Evolutionary conservation across 2,329 filamentous ascomycete genomes (phyloP).

Genomic region (Claviceps arundinis): DNA sequence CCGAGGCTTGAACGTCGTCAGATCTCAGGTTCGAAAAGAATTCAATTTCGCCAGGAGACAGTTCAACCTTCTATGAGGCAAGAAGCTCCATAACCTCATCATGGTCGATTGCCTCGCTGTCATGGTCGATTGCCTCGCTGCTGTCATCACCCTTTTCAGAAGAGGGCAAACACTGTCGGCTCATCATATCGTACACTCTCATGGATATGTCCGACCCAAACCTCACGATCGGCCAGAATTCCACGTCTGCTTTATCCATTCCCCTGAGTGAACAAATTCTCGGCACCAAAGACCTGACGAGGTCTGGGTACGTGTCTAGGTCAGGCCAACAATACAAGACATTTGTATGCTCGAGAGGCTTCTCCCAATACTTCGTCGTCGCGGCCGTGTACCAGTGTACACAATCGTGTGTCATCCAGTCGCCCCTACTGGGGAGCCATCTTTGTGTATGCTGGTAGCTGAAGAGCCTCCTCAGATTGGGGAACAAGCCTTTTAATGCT

Average conservation of each 20-base stretch:
- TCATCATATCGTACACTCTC: conserved; percentile 8
- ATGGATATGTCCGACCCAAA: conserved; percentile 14
- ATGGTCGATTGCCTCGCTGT: conserved; percentile 23
- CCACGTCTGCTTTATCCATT: conserved; percentile 7
- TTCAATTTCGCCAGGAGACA: not conserved
- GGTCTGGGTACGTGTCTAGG: conserved; percentile 15
- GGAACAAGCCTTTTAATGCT: conserved; percentile 7
- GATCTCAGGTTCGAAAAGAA: conserved; percentile 2
- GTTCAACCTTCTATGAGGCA: conserved; percentile 9
- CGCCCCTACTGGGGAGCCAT: conserved; percentile 5
- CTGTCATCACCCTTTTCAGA: not conserved
- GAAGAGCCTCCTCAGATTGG: conserved; percentile 17
- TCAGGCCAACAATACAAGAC: conserved; percentile 22
- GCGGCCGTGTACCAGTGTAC: conserved; percentile 13
- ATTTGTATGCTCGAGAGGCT: conserved; percentile 13
- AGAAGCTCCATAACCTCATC: too few species aligned
- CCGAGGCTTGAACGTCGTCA: conserved; percentile 5
- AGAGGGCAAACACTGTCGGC: not conserved
- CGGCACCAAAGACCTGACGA: conserved; percentile 13
- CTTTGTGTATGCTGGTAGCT: not conserved
- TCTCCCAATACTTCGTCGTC: conserved; percentile 13
- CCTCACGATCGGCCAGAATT: conserved; percentile 17
- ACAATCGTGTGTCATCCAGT: conserved; percentile 20
- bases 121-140: conserved; percentile 11
- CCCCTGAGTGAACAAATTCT: not conserved